Conservation (phyloP, 2,329 filamentous ascomycete species). For the Pseudogymnoascus sp. region DNA sequence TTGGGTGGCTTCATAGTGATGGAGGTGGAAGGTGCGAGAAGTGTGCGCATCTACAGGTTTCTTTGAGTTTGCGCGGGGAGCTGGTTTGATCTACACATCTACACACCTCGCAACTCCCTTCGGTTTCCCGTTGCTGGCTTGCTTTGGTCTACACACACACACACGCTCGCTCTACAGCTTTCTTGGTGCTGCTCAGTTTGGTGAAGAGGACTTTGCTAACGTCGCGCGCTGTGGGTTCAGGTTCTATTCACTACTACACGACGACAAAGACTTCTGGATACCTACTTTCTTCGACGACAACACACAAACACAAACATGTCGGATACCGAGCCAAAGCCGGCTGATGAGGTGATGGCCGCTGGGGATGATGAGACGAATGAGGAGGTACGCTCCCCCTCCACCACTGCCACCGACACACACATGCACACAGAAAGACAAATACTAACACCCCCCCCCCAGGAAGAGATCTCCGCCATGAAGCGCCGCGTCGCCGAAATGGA, state of each 20-base stretch:
- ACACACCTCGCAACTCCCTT: neutral
- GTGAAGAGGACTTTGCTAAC: neutral
- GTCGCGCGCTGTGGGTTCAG: neutral
- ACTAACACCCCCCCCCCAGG: conserved; percentile 29
- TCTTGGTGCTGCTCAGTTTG: neutral
- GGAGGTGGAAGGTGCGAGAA: neutral
- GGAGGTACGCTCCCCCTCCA: conserved; percentile 19
- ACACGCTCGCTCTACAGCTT: neutral
- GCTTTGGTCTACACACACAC: neutral
- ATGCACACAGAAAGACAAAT: neutral
- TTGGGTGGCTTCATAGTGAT: neutral
- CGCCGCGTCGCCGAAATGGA: conserved; percentile 82
- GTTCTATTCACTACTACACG: neutral
- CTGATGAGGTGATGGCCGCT: conserved; percentile 21
- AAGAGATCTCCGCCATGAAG: conserved; percentile 86
- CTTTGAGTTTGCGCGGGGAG: neutral
- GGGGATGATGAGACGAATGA: conserved; percentile 25
- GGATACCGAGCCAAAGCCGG: conserved; percentile 20
- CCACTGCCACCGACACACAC: neutral
- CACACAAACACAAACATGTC: conserved; percentile 19
- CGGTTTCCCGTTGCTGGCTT: neutral
- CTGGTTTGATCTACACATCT: neutral
- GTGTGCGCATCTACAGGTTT: neutral
- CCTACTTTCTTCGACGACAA: neutral
- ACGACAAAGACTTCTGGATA: neutral